Evolutionary conservation across 495 filamentous ascomycete species (phyloP).

Genomic region (Cercophora newfieldiana): DNA sequence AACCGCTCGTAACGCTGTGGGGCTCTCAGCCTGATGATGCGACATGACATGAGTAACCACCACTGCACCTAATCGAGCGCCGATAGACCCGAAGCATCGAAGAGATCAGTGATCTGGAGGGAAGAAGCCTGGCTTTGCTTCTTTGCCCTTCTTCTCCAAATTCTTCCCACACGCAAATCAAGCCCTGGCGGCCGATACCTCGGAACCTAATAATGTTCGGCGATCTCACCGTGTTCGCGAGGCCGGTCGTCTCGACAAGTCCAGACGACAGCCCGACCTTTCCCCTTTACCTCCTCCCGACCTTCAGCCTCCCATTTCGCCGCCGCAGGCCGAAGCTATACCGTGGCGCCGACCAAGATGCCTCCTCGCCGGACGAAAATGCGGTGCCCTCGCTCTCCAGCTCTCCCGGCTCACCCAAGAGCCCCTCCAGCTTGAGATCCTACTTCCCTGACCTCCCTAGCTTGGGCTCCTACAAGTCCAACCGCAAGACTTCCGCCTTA

Average conservation of each 20-base stretch:
- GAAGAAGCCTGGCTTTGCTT: neutral
- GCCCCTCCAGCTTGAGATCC: constrained; percentile 13
- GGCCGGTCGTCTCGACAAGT: constrained; percentile 9
- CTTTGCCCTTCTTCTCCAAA: neutral
- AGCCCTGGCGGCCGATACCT: neutral
- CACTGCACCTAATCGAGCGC: neutral
- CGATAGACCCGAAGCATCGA: neutral
- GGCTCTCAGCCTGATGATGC: neutral
- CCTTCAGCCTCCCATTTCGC: constrained; percentile 45
- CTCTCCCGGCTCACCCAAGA: constrained; percentile 38
- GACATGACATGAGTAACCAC: constrained; percentile 11
- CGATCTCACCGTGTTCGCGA: constrained; percentile 19
- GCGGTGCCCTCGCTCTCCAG: constrained; percentile 25
- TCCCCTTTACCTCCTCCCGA: constrained; percentile 52
- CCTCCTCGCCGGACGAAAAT: constrained; percentile 12
- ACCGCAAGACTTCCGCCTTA: neutral
- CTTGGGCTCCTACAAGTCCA: neutral
- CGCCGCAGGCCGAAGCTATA: constrained; percentile 26
- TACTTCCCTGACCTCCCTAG: constrained; percentile 20
- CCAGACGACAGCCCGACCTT: constrained; percentile 43
- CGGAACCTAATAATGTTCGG: constrained; percentile 24
- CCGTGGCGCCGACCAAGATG: neutral
- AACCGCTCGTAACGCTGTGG: neutral
- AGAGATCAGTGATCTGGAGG: neutral
- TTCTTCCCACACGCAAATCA: neutral